Evolutionary conservation across 495 filamentous ascomycete species (phyloP), one percentile per base, ranked within the genome.

Genomic region (Xylaria bambusicola): DNA sequence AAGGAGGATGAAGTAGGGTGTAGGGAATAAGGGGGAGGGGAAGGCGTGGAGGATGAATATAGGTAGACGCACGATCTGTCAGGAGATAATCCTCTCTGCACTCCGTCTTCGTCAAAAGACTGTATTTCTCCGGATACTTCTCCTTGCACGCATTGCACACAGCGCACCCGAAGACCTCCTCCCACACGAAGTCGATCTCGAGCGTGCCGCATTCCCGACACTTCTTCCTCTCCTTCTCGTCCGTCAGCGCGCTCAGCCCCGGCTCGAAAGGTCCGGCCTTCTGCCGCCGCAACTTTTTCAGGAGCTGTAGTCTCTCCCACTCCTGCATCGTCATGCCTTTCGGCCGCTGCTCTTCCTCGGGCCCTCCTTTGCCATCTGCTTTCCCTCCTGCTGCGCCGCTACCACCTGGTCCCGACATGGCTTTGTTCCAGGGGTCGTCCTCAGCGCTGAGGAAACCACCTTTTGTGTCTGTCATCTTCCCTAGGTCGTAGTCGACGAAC

Each of bases 401-500:
- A 5, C 29, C 29, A 5, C 5, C 79, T 74, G 12, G 57, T 8
- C 3, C 48, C 31, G 90, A 83, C 60, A 96, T 76, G 5, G 86
- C 87, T 56, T 86, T 89, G 66, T 95, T 96, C 71, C 85, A 85
- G 1, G 94, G 94, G 70, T 98, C 94, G 67, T 98, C 94, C 60
- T 92, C 88, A 0, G 81, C 79, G 23, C 86, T 88, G 60, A 98
- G 71, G 71, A 98, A 98, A 0, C 94, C 94, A 41, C 94, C 94
- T 66, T 97, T 97, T 6, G 94, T 97, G 70, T 98, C 94, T 13
- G 87, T 93, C 91, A 98, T 98, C 76, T 92, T 92, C 62, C 88
- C 90, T 63, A 98, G 92, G 75, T 98, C 95, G 72, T 97, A 97
- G 58, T 98, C 94, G 63, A 98, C 90, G 73, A 87, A 98, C 73